Conservation (phyloP, 2,329 filamentous ascomycete genomes). For the Aureobasidium namibiae region DNA sequence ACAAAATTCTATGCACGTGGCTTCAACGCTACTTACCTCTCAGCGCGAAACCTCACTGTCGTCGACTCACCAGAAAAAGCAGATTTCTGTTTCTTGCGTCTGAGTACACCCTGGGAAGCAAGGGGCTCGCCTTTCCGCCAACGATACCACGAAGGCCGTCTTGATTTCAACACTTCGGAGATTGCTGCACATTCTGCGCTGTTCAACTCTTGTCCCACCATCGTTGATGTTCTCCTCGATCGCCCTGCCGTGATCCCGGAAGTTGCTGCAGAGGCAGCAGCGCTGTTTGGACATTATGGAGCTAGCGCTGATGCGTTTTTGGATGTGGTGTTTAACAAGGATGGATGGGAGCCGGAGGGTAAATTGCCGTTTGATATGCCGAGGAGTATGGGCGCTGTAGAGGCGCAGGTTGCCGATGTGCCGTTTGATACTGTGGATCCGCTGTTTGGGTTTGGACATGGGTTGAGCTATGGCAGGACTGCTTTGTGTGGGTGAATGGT, state of each 20-base stretch:
- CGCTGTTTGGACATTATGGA: background rate
- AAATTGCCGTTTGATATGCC: conserved; percentile 2
- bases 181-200: background rate
- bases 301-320: conserved; percentile 5
- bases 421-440: conserved; percentile 5
- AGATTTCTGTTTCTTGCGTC: background rate
- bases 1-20: background rate
- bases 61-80: background rate
- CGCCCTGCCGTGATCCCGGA: conserved; percentile 1
- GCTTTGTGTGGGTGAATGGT: background rate
- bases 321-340: conserved; percentile 4
- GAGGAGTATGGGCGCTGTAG: background rate
- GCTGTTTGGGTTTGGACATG: background rate
- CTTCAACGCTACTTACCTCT: background rate
- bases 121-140: conserved; percentile 4
- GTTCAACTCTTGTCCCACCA: background rate
- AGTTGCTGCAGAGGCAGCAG: background rate
- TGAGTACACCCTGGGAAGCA: background rate
- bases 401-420: background rate
- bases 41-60: background rate
- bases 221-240: conserved; percentile 1
- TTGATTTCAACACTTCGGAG: background rate
- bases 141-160: conserved; percentile 3
- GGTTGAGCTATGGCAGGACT: background rate
- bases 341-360: background rate